phyloP scores from a whole-genome alignment of 2,329 filamentous ascomycete genomes.

The Fusarium penzigii region DNA sequence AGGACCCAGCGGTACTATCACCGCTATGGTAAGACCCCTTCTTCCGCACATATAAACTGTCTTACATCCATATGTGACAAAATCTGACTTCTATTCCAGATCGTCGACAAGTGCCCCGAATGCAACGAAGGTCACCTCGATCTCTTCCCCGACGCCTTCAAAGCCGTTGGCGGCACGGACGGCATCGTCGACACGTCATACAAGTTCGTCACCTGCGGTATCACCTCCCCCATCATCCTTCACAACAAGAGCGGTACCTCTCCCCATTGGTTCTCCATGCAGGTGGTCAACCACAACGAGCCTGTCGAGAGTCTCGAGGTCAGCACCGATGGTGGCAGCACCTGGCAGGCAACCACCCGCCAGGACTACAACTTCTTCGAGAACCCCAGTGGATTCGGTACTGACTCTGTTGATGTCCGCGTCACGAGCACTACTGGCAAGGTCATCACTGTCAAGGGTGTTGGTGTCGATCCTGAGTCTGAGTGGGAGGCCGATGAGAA shows the following conservation, averaged over 20 bases:
- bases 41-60: fast-evolving
- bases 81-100: constrained; percentile 25
- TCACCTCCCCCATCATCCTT: constrained; percentile 42
- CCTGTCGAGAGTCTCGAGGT: constrained; percentile 59
- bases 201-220: constrained; percentile 42
- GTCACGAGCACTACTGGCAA: constrained; percentile 56
- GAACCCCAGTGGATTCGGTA: constrained; percentile 57
- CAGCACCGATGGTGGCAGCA: constrained; percentile 58
- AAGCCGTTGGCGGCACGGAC: constrained; percentile 36
- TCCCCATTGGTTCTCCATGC: constrained; percentile 46
- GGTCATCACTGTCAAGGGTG: constrained; percentile 51
- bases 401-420: constrained; percentile 53
- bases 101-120: constrained; percentile 48
- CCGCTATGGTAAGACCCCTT: constrained; percentile 56
- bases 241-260: constrained; percentile 48
- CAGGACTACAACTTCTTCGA: constrained; percentile 64
- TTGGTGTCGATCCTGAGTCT: constrained; percentile 41
- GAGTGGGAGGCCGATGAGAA: constrained; percentile 34
- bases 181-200: constrained; percentile 40
- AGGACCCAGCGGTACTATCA: constrained; percentile 57
- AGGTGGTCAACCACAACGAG: constrained; percentile 64
- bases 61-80: no score
- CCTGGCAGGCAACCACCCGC: constrained; percentile 58
- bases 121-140: constrained; percentile 44
- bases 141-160: constrained; percentile 46